phyloP scores from a whole-genome alignment of 192 early-diverging fungal genomes.

The Backusella australiensis region DNA sequence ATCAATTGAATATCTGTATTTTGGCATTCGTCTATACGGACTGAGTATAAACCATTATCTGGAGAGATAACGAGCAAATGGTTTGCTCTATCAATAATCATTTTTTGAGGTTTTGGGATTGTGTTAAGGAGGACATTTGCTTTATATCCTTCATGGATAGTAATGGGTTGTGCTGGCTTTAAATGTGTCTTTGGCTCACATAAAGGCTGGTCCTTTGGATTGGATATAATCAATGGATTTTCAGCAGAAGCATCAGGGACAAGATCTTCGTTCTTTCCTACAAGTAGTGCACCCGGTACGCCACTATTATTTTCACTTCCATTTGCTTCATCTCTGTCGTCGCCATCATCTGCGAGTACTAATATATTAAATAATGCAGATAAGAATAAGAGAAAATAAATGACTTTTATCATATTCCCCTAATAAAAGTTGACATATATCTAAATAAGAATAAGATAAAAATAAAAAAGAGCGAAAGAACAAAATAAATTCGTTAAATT shows the following conservation, averaged over 20 bases:
- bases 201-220: constrained; percentile 16
- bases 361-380: neutral
- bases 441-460: neutral
- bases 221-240: constrained; percentile 13
- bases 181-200: constrained; percentile 15
- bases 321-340: neutral
- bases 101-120: constrained; percentile 22
- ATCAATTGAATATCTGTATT: constrained; percentile 17
- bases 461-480: neutral
- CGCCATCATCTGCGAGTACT: neutral
- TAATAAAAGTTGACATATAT: neutral
- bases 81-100: constrained; percentile 19
- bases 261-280: constrained; percentile 2
- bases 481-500: neutral
- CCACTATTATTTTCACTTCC: neutral
- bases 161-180: constrained; percentile 1
- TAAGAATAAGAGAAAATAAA: neutral
- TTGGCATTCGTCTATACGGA: constrained; percentile 28
- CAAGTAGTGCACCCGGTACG: neutral
- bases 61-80: constrained; percentile 25
- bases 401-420: neutral
- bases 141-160: constrained; percentile 21
- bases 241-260: constrained; percentile 24
- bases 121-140: constrained; percentile 19
- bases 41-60: constrained; percentile 20